Evolutionary conservation across 805 yeast species (phyloP).

Genomic region (Ogataea kodamae): DNA sequence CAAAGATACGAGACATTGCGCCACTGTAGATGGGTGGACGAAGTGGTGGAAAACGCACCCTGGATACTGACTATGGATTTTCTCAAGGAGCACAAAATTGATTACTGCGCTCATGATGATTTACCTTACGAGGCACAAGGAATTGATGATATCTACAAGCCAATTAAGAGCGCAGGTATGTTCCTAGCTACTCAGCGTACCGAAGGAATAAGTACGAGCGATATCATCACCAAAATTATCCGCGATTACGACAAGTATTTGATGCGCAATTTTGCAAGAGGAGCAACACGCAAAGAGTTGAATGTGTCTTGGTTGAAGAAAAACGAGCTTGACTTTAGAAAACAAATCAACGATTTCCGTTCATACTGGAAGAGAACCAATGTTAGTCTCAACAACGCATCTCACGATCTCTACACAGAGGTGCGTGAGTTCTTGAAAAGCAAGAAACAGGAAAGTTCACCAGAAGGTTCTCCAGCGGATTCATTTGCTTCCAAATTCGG

Average conservation of each 20-base stretch:
- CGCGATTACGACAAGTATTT: conserved; percentile 94
- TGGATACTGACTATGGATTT: conserved; percentile 91
- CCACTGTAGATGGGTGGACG: conserved; percentile 98
- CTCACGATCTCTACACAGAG: conserved; percentile 81
- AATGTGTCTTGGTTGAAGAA: conserved; percentile 97
- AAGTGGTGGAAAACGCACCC: conserved; percentile 90
- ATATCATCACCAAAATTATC: conserved; percentile 91
- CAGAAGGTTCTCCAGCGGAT: conserved; percentile 49
- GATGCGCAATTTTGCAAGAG: conserved; percentile 96
- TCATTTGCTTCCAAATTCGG: conserved; percentile 63
- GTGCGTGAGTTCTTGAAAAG: conserved; percentile 67
- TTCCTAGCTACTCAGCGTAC: conserved; percentile 94
- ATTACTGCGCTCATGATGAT: conserved; percentile 97
- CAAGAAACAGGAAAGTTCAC: conserved; percentile 16
- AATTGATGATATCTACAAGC: conserved; percentile 86
- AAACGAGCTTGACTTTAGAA: conserved; percentile 90
- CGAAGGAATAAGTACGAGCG: conserved; percentile 93
- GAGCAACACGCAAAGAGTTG: conserved; percentile 93
- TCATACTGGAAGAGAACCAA: conserved; percentile 79
- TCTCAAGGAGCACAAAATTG: conserved; percentile 73
- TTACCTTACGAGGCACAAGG: conserved; percentile 90
- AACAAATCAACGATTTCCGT: conserved; percentile 84
- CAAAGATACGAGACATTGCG: conserved; percentile 88
- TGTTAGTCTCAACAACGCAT: conserved; percentile 61
- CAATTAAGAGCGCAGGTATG: conserved; percentile 86